Evolutionary conservation across 805 yeast species (phyloP), one percentile per base, ranked within the genome.

Genomic region (Spathaspora sp.): DNA sequence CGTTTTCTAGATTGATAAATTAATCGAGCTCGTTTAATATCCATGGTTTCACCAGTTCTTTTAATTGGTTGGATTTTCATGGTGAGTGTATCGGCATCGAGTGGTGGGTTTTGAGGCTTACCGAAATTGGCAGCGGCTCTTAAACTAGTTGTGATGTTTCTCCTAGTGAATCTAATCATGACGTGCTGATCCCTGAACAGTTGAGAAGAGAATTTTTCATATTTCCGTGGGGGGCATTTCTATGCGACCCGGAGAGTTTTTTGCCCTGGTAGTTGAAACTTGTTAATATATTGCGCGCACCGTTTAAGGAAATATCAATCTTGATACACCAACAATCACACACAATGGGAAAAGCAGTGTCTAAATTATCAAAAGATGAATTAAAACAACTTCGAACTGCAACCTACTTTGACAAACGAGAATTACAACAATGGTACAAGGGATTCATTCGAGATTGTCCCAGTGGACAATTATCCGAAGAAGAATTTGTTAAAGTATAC

Each of bases 371-470:
- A 16, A 90, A 87, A 60, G 98, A 94, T 59, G 98, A 94, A 61
- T 79, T 94, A 47, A 80, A 87, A 49, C 84, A 86, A 50, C 80
- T 94, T 53, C 87, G 87, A 65, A 85, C 83, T 63, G 86, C 91
- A 20, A 94, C 99, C 0, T 87, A 90, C 61, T 94, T 94, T 64
- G 97, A 93, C 63, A 83, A 92, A 49, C 79, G 97, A 57, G 99
- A 94, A 65, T 79, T 94, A 44, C 98, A 94, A 68, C 99, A 93
- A 65, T 94, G 99, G 99, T 93, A 93, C 65, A 93, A 93, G 65
- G 98, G 98, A 2, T 94, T 94, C 61, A 75, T 87, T 42, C 79
- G 97, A 63, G 99, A 94, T 67, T 93, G 97, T 66, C 97, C 97
- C 1, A 77, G 83, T 32, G 98, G 98, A 0, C 92, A 86, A 65